Percentiles rank a stretch among this genome's conserved stretches.
Evolutionary conservation across 2,329 filamentous ascomycete genomes (phyloP).

Genomic region (Fusarium nematophilum): DNA sequence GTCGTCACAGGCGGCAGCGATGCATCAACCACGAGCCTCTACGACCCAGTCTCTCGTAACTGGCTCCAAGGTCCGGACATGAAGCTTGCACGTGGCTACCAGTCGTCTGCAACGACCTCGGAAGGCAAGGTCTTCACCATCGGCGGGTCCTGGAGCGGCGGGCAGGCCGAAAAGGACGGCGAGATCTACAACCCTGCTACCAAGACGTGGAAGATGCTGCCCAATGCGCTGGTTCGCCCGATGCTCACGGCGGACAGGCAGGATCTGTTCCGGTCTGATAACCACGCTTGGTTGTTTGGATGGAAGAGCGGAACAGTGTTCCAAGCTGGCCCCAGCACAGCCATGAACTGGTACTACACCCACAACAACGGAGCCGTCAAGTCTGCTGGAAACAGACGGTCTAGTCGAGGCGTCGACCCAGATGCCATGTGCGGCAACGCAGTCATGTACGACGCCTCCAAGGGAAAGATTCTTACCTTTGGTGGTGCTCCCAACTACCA

Average conservation of each 20-base stretch:
- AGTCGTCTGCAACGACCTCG: conserved; percentile 27
- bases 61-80: conserved; percentile 6
- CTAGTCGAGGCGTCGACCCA: conserved; percentile 52
- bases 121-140: conserved; percentile 29
- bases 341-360: conserved; percentile 67
- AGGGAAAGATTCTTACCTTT: conserved; percentile 65
- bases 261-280: conserved; percentile 56
- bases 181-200: conserved; percentile 23
- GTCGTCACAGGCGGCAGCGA: conserved; percentile 66
- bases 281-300: conserved; percentile 46
- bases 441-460: conserved; percentile 68
- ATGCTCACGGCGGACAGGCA: conserved; percentile 63
- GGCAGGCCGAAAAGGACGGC: conserved; percentile 16
- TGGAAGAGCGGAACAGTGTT: conserved; percentile 61
- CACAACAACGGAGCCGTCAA: conserved; percentile 35
- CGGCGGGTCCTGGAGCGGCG: conserved; percentile 29
- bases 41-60: conserved; percentile 45
- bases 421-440: conserved; percentile 66
- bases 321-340: conserved; percentile 63
- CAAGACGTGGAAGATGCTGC: conserved; percentile 19
- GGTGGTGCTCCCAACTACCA: conserved; percentile 62
- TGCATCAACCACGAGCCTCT: conserved; percentile 61
- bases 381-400: conserved; percentile 39
- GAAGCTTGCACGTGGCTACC: conserved; percentile 21
- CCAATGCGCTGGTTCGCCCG: conserved; percentile 54